phyloP scores from a whole-genome alignment of 148 eudicot species.

The Arbutus unedo region DNA sequence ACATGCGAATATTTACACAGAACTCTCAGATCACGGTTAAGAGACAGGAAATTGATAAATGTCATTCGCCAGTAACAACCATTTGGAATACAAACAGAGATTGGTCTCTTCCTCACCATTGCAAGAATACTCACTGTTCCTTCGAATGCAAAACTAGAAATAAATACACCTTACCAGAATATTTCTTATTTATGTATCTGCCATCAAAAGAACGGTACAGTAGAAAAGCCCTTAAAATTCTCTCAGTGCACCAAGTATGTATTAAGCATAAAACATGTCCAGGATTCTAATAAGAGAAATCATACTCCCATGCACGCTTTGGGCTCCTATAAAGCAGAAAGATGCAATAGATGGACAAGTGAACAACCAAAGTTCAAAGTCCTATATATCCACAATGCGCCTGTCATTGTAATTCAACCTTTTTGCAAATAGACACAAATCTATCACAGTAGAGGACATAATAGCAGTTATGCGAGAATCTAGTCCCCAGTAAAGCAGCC shows the following conservation, averaged over 20 bases:
- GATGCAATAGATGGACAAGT: not conserved
- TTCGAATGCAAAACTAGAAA: not conserved
- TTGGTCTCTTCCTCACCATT: constrained; percentile 4
- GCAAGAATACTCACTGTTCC: not conserved
- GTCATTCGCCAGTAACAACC: not conserved
- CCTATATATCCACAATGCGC: not conserved
- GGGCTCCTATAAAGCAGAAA: constrained; percentile 2
- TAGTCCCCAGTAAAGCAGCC: constrained; percentile 20
- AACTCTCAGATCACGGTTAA: not conserved
- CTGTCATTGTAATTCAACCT: constrained; percentile 2
- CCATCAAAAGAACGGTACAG: not conserved
- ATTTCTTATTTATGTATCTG: not conserved
- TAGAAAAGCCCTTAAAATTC: not conserved
- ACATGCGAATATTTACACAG: not conserved
- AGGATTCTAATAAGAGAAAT: not conserved
- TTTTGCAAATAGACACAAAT: constrained; percentile 1
- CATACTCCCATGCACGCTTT: not conserved
- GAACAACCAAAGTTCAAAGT: constrained; percentile 3
- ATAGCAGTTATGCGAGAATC: constrained; percentile 16
- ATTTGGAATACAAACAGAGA: not conserved
- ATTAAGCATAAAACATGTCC: not conserved
- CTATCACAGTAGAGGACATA: constrained; percentile 8
- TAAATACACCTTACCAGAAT: not conserved
- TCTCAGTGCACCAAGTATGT: too few relatives aligned
- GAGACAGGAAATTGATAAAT: not conserved